phyloP scores from a whole-genome alignment of 371 early-diverging fungal genomes.

The Batrachochytrium dendrobatidis region DNA sequence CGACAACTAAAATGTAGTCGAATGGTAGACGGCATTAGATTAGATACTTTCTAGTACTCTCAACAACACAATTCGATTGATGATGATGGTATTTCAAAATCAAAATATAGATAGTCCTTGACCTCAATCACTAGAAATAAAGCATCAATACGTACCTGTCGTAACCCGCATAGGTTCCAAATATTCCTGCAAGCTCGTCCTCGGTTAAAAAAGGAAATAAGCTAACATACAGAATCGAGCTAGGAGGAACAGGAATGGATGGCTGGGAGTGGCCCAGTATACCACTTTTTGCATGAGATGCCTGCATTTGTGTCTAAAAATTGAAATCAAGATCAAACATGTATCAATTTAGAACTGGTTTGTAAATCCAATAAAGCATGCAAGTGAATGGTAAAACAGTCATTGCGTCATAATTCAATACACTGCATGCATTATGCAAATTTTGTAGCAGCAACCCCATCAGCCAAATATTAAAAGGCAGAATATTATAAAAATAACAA shows the following conservation, averaged over 20 bases:
- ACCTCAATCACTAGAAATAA: neutral
- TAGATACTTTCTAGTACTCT: too few relatives aligned
- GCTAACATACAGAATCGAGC: constrained; percentile 37
- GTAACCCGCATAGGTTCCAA: constrained; percentile 36
- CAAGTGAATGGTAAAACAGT: too few relatives aligned
- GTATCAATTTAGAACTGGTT: neutral
- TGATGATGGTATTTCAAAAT: too few relatives aligned
- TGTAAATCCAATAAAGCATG: neutral
- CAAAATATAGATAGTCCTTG: neutral
- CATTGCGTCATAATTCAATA: too few relatives aligned
- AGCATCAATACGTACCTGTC: constrained; percentile 20
- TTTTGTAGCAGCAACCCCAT: too few relatives aligned
- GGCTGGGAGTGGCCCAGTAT: constrained; percentile 30
- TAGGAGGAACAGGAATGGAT: constrained; percentile 34
- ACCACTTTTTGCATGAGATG: constrained; percentile 38
- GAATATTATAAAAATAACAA: too few relatives aligned
- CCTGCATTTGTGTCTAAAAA: constrained; percentile 34
- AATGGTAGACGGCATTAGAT: neutral
- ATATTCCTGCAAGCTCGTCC: constrained; percentile 31
- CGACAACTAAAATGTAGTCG: constrained; percentile 27
- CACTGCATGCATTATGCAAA: too few relatives aligned
- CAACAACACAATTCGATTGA: too few relatives aligned
- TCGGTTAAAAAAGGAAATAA: constrained; percentile 39
- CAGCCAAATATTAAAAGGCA: too few relatives aligned
- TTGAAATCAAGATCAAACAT: neutral